Base-by-base conservation (phyloP, 441 rosid species). In the Brassica hybrid region DNA sequence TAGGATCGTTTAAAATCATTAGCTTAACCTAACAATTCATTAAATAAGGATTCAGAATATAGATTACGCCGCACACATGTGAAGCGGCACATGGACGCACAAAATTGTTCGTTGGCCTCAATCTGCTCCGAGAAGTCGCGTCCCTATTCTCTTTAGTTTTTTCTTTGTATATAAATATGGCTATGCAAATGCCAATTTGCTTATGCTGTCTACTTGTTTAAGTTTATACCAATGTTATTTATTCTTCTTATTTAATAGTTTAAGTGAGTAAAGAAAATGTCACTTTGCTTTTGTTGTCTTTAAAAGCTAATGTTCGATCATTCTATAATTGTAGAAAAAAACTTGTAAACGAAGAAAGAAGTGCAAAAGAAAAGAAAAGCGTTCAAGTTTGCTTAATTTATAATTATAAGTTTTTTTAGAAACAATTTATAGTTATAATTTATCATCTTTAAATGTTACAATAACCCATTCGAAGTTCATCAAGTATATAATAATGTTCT, bases 111-210 rank as follows among this genome's bases (percentile, higher is more conserved):
- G 76, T 67, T 78, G 81, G 73, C 81, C 59, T 72, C 81, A 72
- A 16, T 72, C 81, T 78, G 69, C 73, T 72, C 73, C 81, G 77
- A 72, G 81, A 78, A 78, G 81, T 78, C 81, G 81, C 80, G 66
- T 76, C 71, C 45, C 60, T 76, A 34, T 43, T 60, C 52, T 57
- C 19, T 38, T 69, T 7, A 3, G 38, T 48, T 7, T 38, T 52
- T 11, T 67, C 17, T 58, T 6, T 27, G 6, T 68, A 8, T 67
- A 58, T 25, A 27, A 45, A 59, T 17, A n/a, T 48, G 14, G 10
- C 23, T 10, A 16, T 1, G 32, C 34, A 66, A n/a, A 62, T 76
- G 64, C 17, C 52, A 67, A 8, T 67, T 75, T 67, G 78, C 73
- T 75, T 75, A 2, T 65, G 52, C 36, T 30, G 68, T n/a, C 79